phyloP scores from a whole-genome alignment of 1,139 yeast species.

The Zygotorulaspora mrakii region DNA sequence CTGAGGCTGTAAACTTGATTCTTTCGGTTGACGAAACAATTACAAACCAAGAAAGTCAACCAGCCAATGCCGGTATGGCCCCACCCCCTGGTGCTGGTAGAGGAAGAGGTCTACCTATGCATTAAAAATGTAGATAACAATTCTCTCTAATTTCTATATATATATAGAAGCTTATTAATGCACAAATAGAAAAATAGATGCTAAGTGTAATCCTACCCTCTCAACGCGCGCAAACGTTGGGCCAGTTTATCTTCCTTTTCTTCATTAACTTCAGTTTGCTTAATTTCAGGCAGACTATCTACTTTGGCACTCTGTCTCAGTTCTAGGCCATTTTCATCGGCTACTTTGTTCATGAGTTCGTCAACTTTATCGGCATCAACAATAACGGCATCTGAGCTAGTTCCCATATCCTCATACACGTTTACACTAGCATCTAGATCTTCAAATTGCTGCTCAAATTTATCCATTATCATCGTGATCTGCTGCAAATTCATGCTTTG shows the following conservation, averaged over 20 bases:
- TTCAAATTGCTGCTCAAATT: conserved; percentile 92
- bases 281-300: conserved; percentile 47
- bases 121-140: conserved; percentile 13
- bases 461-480: conserved; percentile 94
- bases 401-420: conserved; percentile 88
- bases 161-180: conserved; percentile 3
- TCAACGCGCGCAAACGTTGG: conserved; percentile 79
- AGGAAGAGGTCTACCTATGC: conserved; percentile 61
- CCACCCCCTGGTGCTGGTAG: conserved; percentile 49
- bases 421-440: conserved; percentile 92
- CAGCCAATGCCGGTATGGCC: conserved; percentile 50
- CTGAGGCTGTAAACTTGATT: conserved; percentile 94
- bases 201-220: conserved; percentile 37
- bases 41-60: conserved; percentile 65
- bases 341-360: conserved; percentile 83
- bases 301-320: conserved; percentile 66
- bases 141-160: conserved; percentile 7
- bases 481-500: conserved; percentile 93
- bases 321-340: conserved; percentile 97
- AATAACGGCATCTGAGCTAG: conserved; percentile 73
- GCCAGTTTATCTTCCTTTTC: conserved; percentile 86
- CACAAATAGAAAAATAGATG: conserved; percentile 1
- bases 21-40: conserved; percentile 95
- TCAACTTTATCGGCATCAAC: conserved; percentile 94
- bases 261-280: conserved; percentile 41